A percentile compares a stretch with the other conserved stretches of the same genome.
phyloP scores from a whole-genome alignment of 164 flowering plant species.

The Protea cynaroides region DNA sequence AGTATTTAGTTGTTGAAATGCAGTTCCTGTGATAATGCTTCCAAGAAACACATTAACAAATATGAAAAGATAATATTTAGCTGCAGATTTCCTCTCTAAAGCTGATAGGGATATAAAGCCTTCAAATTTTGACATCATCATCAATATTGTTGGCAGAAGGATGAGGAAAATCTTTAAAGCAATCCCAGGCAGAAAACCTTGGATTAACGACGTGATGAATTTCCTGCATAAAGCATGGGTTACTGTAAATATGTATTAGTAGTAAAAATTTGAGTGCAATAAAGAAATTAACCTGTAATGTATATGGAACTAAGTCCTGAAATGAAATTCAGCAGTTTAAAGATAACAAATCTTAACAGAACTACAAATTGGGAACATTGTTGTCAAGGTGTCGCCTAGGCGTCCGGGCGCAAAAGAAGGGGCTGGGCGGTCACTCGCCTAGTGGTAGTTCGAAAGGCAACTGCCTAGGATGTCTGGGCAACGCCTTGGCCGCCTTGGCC shows the following conservation, averaged over 20 bases:
- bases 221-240: constrained; percentile 44
- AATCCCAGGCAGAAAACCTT: constrained; percentile 93
- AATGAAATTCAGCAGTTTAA: too few relatives aligned
- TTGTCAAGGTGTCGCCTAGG: too few relatives aligned
- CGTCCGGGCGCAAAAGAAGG: too few relatives aligned
- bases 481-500: too few relatives aligned
- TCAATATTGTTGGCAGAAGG: constrained; percentile 67
- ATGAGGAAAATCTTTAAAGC: constrained; percentile 80
- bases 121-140: constrained; percentile 90
- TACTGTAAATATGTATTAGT: not conserved
- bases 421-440: too few relatives aligned
- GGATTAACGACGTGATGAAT: constrained; percentile 57
- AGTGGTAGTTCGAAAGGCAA: too few relatives aligned
- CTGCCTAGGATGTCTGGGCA: too few relatives aligned
- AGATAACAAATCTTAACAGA: too few relatives aligned
- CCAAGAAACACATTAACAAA: constrained; percentile 86
- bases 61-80: constrained; percentile 61
- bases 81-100: constrained; percentile 79
- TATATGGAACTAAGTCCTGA: too few relatives aligned
- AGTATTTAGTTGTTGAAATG: constrained; percentile 67
- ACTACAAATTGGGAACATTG: too few relatives aligned
- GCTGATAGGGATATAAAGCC: constrained; percentile 55
- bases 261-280: not conserved
- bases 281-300: too few relatives aligned
- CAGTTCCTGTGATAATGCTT: constrained; percentile 79